Evolutionary conservation across 768 basidiomycete species (phyloP).

Genomic region (Auriscalpium microsporum): DNA sequence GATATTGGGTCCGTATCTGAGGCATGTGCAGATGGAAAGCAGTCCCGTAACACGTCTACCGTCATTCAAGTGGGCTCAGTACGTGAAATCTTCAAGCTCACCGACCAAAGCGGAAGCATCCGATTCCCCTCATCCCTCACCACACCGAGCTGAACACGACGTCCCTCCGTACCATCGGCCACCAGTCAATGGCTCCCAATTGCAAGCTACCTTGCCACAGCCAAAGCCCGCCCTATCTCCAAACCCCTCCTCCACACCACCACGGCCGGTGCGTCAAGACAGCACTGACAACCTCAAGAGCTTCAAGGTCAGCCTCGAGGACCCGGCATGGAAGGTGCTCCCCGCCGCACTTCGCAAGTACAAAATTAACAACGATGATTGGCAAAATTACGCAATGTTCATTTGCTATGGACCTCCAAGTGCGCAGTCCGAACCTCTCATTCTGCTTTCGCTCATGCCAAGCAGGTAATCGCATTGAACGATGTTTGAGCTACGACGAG

Average conservation of each 20-base stretch:
- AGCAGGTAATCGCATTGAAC: constrained; percentile 71
- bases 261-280: constrained; percentile 50
- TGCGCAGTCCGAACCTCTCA: constrained; percentile 23
- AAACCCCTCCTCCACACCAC: constrained; percentile 22
- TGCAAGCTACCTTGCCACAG: constrained; percentile 2
- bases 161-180: constrained; percentile 17
- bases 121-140: constrained; percentile 76
- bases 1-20: constrained; percentile 16
- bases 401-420: constrained; percentile 94
- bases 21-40: constrained; percentile 20
- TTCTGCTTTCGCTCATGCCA: background rate
- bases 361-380: constrained; percentile 96
- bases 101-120: constrained; percentile 65
- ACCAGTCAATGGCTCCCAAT: constrained; percentile 1
- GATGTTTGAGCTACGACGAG: constrained; percentile 95
- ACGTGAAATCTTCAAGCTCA: constrained; percentile 66
- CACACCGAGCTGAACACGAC: constrained; percentile 71
- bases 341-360: constrained; percentile 98
- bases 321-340: constrained; percentile 97
- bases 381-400: constrained; percentile 99
- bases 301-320: constrained; percentile 96
- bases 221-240: background rate
- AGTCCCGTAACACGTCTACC: constrained; percentile 58
- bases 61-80: constrained; percentile 86
- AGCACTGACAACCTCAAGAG: constrained; percentile 75